These are phyloP conservation scores for Vanderwaltozyma polyspora DNA, from an alignment of 805 yeast genomes.

Conservation along the genomic window DNA sequence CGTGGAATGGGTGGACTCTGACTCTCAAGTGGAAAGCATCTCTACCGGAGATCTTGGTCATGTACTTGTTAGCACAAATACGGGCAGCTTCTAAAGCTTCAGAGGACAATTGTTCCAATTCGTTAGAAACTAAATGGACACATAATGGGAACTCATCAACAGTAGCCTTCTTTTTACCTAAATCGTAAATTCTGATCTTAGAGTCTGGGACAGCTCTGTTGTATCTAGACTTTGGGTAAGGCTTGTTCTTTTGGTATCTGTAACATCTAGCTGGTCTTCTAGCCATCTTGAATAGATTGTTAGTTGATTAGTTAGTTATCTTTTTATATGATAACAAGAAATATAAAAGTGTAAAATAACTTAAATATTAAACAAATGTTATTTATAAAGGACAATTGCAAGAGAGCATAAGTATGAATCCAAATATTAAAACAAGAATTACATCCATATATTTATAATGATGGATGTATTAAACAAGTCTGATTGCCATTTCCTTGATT, in stretches of 20 bases:
- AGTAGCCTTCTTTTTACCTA: conserved; percentile 99
- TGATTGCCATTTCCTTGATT: too few relatives aligned
- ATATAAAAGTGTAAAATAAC: too few relatives aligned
- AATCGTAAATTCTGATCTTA: conserved; percentile 97
- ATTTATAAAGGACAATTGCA: too few relatives aligned
- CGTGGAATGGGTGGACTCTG: conserved; percentile 99
- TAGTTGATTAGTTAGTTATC: not conserved
- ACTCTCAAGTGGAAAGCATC: conserved; percentile 99
- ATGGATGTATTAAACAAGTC: too few relatives aligned
- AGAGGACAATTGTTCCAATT: conserved; percentile 96
- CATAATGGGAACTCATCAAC: conserved; percentile 99
- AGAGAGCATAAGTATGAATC: too few relatives aligned
- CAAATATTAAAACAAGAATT: too few relatives aligned
- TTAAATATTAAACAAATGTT: too few relatives aligned
- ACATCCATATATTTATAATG: too few relatives aligned
- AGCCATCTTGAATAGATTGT: conserved; percentile 67
- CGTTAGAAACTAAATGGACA: conserved; percentile 98
- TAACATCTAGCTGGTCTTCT: conserved; percentile 99
- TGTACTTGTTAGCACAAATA: conserved; percentile 99
- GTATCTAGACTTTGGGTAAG: conserved; percentile 99
- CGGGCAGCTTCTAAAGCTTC: conserved; percentile 99
- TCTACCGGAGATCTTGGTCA: conserved; percentile 96
- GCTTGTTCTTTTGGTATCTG: conserved; percentile 99
- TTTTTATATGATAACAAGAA: too few relatives aligned
- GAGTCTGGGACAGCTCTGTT: conserved; percentile 99